Percentiles rank a stretch among this genome's conserved stretches.
Conservation (phyloP, 2,329 filamentous ascomycete species). For the Aspergillus tamarii region DNA sequence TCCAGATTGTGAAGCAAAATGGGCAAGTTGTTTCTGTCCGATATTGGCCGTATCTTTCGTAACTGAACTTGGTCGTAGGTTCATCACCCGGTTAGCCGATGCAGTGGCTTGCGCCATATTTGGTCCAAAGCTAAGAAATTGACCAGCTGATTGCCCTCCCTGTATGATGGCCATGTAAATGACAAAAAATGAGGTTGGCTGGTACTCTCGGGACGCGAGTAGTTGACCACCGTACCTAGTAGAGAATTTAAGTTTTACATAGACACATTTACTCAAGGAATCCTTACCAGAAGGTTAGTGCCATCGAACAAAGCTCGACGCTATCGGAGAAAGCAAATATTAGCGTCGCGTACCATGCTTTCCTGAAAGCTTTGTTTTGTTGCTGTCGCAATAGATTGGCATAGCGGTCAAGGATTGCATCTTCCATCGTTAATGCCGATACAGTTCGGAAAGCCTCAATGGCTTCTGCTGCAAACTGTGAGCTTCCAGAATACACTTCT, state of each 20-base stretch:
- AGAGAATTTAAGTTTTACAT: background rate
- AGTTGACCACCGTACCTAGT: conserved; percentile 66
- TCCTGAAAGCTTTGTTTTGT: conserved; percentile 61
- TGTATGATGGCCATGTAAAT: conserved; percentile 69
- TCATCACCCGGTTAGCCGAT: conserved; percentile 42
- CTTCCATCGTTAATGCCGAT: conserved; percentile 69
- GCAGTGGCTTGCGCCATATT: conserved; percentile 49
- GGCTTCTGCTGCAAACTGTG: conserved; percentile 74
- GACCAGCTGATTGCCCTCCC: conserved; percentile 68
- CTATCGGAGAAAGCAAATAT: conserved; percentile 73
- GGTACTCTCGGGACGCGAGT: conserved; percentile 55
- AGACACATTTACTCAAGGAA: background rate
- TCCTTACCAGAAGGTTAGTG: conserved; percentile 60
- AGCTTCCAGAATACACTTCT: conserved; percentile 70
- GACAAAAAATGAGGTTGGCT: conserved; percentile 55
- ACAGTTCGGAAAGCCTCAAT: conserved; percentile 76
- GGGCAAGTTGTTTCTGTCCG: background rate
- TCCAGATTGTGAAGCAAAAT: background rate
- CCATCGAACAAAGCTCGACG: conserved; percentile 64
- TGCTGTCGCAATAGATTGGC: conserved; percentile 61
- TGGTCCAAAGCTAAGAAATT: conserved; percentile 68
- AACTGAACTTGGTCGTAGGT: conserved; percentile 21
- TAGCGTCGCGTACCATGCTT: conserved; percentile 64
- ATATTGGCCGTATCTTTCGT: background rate
- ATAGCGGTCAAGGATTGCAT: conserved; percentile 66